Percentiles rank a stretch among this genome's conserved stretches.
Conservation (phyloP, 345 rosid genomes). For the Salix viminalis region DNA sequence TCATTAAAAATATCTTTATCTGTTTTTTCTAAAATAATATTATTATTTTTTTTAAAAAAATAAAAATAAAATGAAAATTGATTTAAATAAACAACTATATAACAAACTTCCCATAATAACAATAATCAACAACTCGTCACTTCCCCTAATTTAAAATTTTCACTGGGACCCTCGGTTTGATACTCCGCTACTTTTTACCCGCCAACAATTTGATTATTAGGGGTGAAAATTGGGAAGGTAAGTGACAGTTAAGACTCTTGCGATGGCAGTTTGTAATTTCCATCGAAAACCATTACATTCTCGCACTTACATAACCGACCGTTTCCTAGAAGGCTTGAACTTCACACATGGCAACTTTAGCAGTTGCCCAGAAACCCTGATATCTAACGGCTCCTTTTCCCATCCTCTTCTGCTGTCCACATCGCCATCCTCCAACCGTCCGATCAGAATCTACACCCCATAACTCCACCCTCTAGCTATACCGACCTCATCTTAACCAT, state of each 20-base stretch:
- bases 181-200: no score
- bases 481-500: conserved; percentile 16
- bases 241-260: neutral
- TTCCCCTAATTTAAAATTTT: no score
- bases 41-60: no score
- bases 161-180: no score
- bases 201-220: no score
- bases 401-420: conserved; percentile 8
- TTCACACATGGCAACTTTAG: conserved; percentile 36
- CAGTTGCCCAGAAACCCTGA: conserved; percentile 23
- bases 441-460: conserved; percentile 31
- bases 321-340: conserved; percentile 14
- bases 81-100: no score
- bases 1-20: no score
- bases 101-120: no score
- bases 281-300: neutral
- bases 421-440: conserved; percentile 27
- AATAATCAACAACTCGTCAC: no score
- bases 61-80: no score
- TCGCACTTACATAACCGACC: conserved; percentile 19
- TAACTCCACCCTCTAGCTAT: conserved; percentile 16
- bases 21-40: no score
- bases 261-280: conserved; percentile 14
- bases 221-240: neutral
- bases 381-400: conserved; percentile 15